Evolutionary conservation across 257 asterid genomes (phyloP).

Genomic region (Verbascum thapsus): DNA sequence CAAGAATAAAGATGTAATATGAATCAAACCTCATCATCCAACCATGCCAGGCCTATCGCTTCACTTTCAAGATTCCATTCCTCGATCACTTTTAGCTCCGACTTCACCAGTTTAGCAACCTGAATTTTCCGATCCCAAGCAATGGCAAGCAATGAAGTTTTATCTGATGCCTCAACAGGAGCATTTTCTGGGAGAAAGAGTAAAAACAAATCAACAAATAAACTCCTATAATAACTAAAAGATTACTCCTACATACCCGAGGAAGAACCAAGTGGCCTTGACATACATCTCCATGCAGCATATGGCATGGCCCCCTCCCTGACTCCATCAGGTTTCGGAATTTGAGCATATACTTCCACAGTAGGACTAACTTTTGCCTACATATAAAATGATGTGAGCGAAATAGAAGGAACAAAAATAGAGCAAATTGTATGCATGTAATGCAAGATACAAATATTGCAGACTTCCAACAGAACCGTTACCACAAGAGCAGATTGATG

Average conservation of each 20-base stretch:
- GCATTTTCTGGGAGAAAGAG: slow-evolving; percentile 54
- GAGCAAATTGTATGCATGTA: slow-evolving; percentile 20
- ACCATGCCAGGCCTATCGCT: slow-evolving; percentile 88
- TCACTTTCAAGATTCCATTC: slow-evolving; percentile 76
- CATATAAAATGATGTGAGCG: slow-evolving; percentile 30
- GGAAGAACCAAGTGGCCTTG: slow-evolving; percentile 49
- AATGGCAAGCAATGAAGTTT: slow-evolving; percentile 76
- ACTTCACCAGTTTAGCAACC: slow-evolving; percentile 81
- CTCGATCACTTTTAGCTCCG: slow-evolving; percentile 61
- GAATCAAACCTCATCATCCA: slow-evolving; percentile 79
- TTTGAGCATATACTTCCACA: slow-evolving; percentile 74
- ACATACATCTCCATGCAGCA: slow-evolving; percentile 83
- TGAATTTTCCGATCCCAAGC: slow-evolving; percentile 89
- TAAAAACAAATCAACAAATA: not conserved
- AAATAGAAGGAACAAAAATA: slow-evolving; percentile 19
- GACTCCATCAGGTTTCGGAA: slow-evolving; percentile 82
- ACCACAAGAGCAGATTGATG: slow-evolving; percentile 97
- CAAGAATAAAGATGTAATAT: slow-evolving; percentile 26
- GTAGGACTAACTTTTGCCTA: slow-evolving; percentile 88
- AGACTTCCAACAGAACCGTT: no score
- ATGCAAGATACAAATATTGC: slow-evolving; percentile 24
- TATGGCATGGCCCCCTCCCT: slow-evolving; percentile 93
- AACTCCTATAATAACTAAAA: slow-evolving; percentile 15
- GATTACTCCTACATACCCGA: slow-evolving; percentile 44
- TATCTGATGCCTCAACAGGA: slow-evolving; percentile 59